phyloP scores from a whole-genome alignment of 2,329 filamentous ascomycete genomes.

The Fusarium liriodendri region DNA sequence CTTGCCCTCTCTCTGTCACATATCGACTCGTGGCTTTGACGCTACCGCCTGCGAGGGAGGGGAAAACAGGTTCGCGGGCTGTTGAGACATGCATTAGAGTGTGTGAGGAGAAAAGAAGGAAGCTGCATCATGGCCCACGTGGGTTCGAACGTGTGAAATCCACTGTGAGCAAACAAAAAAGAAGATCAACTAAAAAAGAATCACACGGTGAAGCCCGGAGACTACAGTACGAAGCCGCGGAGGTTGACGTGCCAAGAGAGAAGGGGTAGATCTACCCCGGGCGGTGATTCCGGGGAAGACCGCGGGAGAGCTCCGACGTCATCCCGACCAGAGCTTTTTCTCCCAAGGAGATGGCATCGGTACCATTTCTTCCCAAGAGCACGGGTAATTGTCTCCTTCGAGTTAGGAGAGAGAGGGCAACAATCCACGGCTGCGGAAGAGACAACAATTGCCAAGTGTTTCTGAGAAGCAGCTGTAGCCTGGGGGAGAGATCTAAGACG shows the following conservation, averaged over 20 bases:
- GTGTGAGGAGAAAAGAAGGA: constrained; percentile 13
- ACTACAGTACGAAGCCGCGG: not conserved
- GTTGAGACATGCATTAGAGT: constrained; percentile 27
- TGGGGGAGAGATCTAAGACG: not conserved
- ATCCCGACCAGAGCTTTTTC: not conserved
- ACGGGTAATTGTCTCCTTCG: not conserved
- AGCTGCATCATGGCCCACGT: constrained; percentile 27
- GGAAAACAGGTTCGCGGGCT: constrained; percentile 6
- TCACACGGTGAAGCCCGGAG: not conserved
- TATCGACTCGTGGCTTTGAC: constrained; percentile 29
- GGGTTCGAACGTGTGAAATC: constrained; percentile 6
- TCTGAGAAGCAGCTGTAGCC: constrained; percentile 7
- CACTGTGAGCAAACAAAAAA: not conserved
- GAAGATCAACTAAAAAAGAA: not conserved
- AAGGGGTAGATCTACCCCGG: not conserved
- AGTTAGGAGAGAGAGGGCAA: not conserved
- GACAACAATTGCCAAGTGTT: constrained; percentile 21
- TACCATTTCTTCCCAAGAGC: not conserved
- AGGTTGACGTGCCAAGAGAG: not conserved
- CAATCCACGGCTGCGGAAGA: not conserved
- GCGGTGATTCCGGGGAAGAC: not conserved
- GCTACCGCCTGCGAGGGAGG: constrained; percentile 24
- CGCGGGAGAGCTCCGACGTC: not conserved
- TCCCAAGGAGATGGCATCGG: not conserved
- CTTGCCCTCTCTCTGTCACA: constrained; percentile 6